Conservation (phyloP, 106 monocot species). For the Posidonia australis region DNA sequence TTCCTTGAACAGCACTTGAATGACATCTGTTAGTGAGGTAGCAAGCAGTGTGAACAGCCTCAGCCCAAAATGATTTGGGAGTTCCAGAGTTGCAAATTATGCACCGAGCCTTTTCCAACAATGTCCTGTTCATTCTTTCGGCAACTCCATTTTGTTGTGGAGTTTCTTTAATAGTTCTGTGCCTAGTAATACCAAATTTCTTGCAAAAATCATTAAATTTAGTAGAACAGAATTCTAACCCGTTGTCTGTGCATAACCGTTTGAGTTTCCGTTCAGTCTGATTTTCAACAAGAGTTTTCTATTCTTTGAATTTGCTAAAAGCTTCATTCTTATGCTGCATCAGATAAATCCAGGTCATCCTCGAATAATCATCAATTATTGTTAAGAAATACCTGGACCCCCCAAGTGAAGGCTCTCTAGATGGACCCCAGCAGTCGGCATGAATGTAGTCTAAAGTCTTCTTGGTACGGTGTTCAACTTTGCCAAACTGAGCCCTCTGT, state of each 20-base stretch:
- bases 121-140: not conserved
- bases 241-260: not conserved
- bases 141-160: not conserved
- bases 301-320: not conserved
- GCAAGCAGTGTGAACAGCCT: not conserved
- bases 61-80: not conserved
- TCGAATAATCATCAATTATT: too few species aligned
- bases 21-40: not conserved
- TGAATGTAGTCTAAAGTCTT: constrained; percentile 12
- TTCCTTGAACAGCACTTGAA: not conserved
- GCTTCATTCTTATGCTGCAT: not conserved
- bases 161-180: not conserved
- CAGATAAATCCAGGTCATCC: not conserved
- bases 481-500: constrained; percentile 3
- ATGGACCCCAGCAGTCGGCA: constrained; percentile 6
- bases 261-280: not conserved
- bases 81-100: not conserved
- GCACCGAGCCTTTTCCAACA: not conserved
- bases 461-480: constrained; percentile 6
- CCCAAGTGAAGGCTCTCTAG: not conserved
- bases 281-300: constrained; percentile 1
- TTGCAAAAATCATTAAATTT: constrained; percentile 2
- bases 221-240: not conserved
- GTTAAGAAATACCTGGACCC: too few species aligned
- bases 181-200: not conserved